Base-by-base conservation (phyloP, 2,329 filamentous ascomycete species). In the Zymoseptoria pseudotritici region DNA sequence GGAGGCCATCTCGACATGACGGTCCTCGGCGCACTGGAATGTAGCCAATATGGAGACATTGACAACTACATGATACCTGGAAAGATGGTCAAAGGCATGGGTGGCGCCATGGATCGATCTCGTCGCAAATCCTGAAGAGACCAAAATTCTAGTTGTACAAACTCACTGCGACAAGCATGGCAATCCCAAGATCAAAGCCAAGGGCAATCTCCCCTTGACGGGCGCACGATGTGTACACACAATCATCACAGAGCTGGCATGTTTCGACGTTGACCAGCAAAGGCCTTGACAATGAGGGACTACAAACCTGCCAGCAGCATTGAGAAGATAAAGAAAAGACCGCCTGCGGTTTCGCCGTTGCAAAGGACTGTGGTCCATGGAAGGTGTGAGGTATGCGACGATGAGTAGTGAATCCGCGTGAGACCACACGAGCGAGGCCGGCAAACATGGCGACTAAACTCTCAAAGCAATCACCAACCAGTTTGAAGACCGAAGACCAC, bases 21-120 rank as follows among this genome's bases (percentile, higher is more conserved):
- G 21, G 94, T 96, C 72, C 80, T 96, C 20, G 91, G 91, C 57
- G 91, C 90, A 54, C 93, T 96, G 89, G 91, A 96, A 76, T 90
- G 95, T 63, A 90, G 85, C 71, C 85, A 84, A 58, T 82, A 77
- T 31, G 84, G 86, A 72, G 91, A 95, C 72, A 80, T 96, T 58
- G 91, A 91, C 62, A 95, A 95, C 80, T 95, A 61, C 52, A 58
- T 94, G 89, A 79, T 95, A 68, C 91, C 91, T 2, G 90, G 90
- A 61, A 94, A 94, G 80, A 61, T 59, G 57, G 88, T 93, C 73
- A 95, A 94, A 83, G 90, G 90, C 53, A 93, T 95, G 69, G 90
- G 90, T 50, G 90, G 90, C 60, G 90, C 90, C 62, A 95, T 95
- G 90, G 90, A 59, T 50, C 56, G 90, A 59, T 50, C 56, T 61